A percentile compares a stretch with the other conserved stretches of the same genome.
Evolutionary conservation across 495 filamentous ascomycete genomes (phyloP).

Genomic region (Penicillium chermesinum): DNA sequence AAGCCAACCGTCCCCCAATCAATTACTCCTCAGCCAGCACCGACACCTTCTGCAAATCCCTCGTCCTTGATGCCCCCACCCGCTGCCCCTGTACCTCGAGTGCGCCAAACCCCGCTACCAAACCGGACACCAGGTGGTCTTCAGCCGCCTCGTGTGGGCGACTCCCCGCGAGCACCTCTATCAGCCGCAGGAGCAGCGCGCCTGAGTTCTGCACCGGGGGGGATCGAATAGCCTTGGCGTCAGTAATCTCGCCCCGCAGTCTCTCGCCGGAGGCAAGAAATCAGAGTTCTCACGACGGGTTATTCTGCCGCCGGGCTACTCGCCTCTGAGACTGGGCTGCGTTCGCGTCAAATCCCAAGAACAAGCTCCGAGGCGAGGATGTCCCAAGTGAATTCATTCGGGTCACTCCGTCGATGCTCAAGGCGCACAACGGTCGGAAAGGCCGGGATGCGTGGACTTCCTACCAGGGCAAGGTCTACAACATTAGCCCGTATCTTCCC

Average conservation of each 20-base stretch:
- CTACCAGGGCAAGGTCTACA: conserved; percentile 84
- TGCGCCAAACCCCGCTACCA: conserved; percentile 20
- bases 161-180: conserved; percentile 27
- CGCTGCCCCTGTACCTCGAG: conserved; percentile 30
- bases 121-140: conserved; percentile 11
- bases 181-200: conserved; percentile 33
- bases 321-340: conserved; percentile 94
- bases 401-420: conserved; percentile 76
- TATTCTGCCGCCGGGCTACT: conserved; percentile 77
- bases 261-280: conserved; percentile 31
- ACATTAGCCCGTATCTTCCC: conserved; percentile 80
- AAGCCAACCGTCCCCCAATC: not conserved
- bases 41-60: conserved; percentile 11
- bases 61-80: conserved; percentile 38
- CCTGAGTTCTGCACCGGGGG: conserved; percentile 20
- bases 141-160: conserved; percentile 13
- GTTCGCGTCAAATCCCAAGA: conserved; percentile 57
- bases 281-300: conserved; percentile 53
- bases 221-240: conserved; percentile 27
- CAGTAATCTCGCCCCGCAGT: conserved; percentile 35
- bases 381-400: conserved; percentile 49
- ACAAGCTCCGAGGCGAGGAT: conserved; percentile 60
- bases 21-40: conserved; percentile 2
- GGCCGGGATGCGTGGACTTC: conserved; percentile 85
- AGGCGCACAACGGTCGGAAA: conserved; percentile 67